Base-by-base conservation (phyloP, 805 yeast genomes). In the Babjeviella inositovora region DNA sequence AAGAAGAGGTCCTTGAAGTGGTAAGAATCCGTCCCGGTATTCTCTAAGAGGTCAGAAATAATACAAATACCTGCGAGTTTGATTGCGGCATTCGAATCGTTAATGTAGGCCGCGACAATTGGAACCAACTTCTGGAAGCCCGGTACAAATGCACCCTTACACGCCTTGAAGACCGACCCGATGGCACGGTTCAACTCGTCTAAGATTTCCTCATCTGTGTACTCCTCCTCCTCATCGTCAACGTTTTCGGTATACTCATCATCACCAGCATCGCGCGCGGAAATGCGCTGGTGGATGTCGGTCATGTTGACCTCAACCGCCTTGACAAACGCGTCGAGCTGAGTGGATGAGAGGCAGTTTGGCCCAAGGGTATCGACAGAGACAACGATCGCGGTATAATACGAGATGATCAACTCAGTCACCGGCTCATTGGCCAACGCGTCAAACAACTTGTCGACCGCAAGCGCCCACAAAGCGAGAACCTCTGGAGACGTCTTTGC, bases 191-290 rank as follows among this genome's bases (percentile, higher is more conserved):
- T 79, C 32, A 84, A 69, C 41, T 87, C 93, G 37, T 82, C 92
- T 24, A 84, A 50, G 21, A 90, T 53, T 40, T 85, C 95, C 41
- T 84, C 96, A 44, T 90, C 97, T 2, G 90, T 73, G 35, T 60
- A 68, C 37, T 77, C 93, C 28, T 71, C 82, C 15, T 67, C 73
- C 26, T 85, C 96, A 27, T 74, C 84, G 26, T 70, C 79, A 5
- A 72, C 56, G 21, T 81, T 95, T 49, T 82, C 95, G 28, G 76
- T 75, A 44, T 74, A 84, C 37, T 80, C 93, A 41, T 81, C 93
- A 32, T 77, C 90, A 20, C 63, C 74, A 29, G 57, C 59, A 25
- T 80, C 84, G 32, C 92, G 73, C 17, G 59, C 64, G 38, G 67
- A 70, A 26, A 80, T 70, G 35, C 93, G 66, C 28, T 64, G 71